These are phyloP conservation scores for Mediolabrus comicus DNA, from an alignment of 108 stramenopile genomes.

Conservation along the genomic window DNA sequence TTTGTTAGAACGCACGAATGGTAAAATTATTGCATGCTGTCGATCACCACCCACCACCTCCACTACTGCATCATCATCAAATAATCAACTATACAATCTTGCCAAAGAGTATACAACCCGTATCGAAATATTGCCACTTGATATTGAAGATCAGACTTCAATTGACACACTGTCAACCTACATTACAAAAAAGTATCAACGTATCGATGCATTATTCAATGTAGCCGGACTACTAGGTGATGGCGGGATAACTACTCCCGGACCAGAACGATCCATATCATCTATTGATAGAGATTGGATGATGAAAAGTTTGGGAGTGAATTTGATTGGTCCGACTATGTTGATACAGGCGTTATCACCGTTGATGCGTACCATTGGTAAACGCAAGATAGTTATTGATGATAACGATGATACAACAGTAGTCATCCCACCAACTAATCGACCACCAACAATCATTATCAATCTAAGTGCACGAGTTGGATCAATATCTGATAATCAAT, in stretches of 20 bases:
- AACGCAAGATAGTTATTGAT: constrained; percentile 1
- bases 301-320: constrained; percentile 68
- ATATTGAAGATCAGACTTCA: constrained; percentile 65
- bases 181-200: constrained; percentile 44
- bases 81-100: constrained; percentile 21
- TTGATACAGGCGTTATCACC: constrained; percentile 67
- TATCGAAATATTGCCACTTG: constrained; percentile 50
- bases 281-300: constrained; percentile 83
- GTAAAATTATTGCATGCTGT: constrained; percentile 76
- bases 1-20: constrained; percentile 50
- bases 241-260: constrained; percentile 54
- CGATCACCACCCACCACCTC: constrained; percentile 52
- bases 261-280: constrained; percentile 73
- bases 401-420: not conserved
- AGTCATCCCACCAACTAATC: constrained; percentile 11
- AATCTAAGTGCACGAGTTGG: constrained; percentile 91
- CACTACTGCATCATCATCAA: not conserved
- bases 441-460: constrained; percentile 62
- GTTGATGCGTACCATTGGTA: constrained; percentile 46
- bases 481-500: constrained; percentile 84
- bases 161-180: constrained; percentile 48
- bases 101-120: constrained; percentile 16
- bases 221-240: constrained; percentile 84
- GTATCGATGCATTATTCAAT: constrained; percentile 77
- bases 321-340: constrained; percentile 81